Percentiles rank a stretch among this genome's conserved stretches.
Evolutionary conservation across 2,329 filamentous ascomycete genomes (phyloP).

Genomic region (Neofusicoccum ribis): DNA sequence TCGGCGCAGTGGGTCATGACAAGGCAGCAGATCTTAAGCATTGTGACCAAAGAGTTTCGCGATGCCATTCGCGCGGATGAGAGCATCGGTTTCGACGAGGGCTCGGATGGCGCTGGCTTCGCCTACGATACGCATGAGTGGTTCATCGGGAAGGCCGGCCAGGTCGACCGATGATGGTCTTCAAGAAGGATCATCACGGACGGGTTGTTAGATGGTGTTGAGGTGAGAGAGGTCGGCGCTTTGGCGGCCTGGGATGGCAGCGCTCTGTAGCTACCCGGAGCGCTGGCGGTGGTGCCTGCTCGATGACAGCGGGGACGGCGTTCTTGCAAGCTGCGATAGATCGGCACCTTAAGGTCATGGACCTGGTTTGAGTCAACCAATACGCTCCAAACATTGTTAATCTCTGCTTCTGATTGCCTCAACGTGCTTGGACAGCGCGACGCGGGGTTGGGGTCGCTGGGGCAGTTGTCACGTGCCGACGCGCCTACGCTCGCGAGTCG

Average conservation of each 20-base stretch:
- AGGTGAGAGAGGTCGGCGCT: background rate
- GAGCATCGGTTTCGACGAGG: background rate
- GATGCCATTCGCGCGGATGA: background rate
- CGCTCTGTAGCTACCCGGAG: background rate
- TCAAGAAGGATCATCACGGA: background rate
- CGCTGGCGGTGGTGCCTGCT: too few species aligned
- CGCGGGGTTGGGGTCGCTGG: too few species aligned
- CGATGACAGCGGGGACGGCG: too few species aligned
- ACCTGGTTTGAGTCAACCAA: too few species aligned
- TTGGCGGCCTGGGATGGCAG: background rate
- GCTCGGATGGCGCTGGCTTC: background rate
- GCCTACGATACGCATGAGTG: background rate
- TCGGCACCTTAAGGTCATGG: too few species aligned
- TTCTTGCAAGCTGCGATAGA: too few species aligned
- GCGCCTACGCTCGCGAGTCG: background rate
- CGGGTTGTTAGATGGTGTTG: background rate
- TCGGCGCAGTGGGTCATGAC: background rate
- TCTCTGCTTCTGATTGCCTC: too few species aligned
- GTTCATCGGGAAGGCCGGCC: too few species aligned
- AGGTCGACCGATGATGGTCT: too few species aligned
- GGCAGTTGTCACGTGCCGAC: background rate
- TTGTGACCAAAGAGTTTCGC: background rate
- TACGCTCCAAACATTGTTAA: too few species aligned
- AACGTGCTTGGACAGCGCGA: too few species aligned
- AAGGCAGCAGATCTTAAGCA: background rate